A percentile compares a stretch with the other conserved stretches of the same genome.
Conservation (phyloP, 2,329 filamentous ascomycete genomes). For the Aspergillus sclerotialis region DNA sequence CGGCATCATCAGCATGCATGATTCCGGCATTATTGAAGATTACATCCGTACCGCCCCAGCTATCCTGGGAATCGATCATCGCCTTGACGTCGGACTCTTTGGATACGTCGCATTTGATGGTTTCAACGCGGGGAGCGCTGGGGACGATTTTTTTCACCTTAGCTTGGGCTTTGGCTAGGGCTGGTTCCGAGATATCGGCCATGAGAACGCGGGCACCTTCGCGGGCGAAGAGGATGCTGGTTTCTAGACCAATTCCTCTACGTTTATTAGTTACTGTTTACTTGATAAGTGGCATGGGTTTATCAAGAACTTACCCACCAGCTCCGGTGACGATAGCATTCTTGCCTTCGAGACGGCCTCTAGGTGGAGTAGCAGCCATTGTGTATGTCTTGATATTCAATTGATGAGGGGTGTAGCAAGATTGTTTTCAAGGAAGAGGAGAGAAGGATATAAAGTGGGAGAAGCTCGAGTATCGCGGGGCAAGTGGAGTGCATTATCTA, state of each 20-base stretch:
- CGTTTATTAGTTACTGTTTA: background rate
- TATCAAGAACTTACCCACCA: constrained; percentile 59
- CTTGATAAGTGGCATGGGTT: background rate
- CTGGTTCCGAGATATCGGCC: constrained; percentile 73
- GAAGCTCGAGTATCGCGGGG: background rate
- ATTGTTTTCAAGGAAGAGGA: background rate
- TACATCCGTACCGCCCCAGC: constrained; percentile 81
- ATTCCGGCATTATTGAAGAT: constrained; percentile 98
- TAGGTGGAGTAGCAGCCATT: background rate
- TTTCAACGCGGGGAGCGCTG: constrained; percentile 19
- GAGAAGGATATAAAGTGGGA: background rate
- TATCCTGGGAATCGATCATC: constrained; percentile 66
- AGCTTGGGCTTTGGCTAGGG: constrained; percentile 66
- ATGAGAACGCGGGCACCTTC: constrained; percentile 83
- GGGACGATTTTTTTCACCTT: constrained; percentile 71
- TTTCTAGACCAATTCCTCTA: constrained; percentile 87
- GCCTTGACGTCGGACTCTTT: constrained; percentile 73
- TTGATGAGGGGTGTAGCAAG: background rate
- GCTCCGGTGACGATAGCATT: constrained; percentile 76
- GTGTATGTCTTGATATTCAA: background rate
- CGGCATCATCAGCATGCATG: constrained; percentile 79
- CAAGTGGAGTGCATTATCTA: background rate
- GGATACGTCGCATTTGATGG: constrained; percentile 59
- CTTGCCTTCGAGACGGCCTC: constrained; percentile 55
- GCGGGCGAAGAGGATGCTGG: constrained; percentile 77